Percentiles rank a stretch among this genome's conserved stretches.
phyloP scores from a whole-genome alignment of 1,284 basidiomycete species.

The Abortiporus biennis region DNA sequence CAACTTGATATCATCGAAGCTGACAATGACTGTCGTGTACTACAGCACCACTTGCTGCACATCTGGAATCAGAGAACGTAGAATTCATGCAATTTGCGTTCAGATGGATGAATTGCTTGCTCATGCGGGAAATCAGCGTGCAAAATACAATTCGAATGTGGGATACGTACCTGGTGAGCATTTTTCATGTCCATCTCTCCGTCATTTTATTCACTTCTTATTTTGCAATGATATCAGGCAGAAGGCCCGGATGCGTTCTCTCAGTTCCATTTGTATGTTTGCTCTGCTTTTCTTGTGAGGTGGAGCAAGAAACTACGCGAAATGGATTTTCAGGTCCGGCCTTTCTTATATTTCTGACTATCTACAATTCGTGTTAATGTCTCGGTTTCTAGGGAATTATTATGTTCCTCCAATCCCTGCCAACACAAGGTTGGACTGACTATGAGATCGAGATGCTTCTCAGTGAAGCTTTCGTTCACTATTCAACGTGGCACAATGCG shows the following conservation, averaged over 20 bases:
- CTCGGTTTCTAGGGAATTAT: conserved; percentile 78
- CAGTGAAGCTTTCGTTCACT: conserved; percentile 93
- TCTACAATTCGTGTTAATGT: neutral
- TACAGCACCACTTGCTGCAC: conserved; percentile 72
- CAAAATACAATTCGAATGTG: conserved; percentile 96
- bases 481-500: conserved; percentile 90
- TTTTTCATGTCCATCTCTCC: conserved; percentile 10
- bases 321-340: conserved; percentile 92
- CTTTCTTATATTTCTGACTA: conserved; percentile 8
- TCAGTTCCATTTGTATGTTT: conserved; percentile 95
- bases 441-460: conserved; percentile 94
- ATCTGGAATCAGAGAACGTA: conserved; percentile 85
- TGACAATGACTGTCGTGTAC: neutral
- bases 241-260: conserved; percentile 95
- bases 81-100: conserved; percentile 99
- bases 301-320: conserved; percentile 87
- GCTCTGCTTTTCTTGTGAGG: conserved; percentile 88
- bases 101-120: conserved; percentile 96
- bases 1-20: neutral
- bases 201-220: neutral
- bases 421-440: conserved; percentile 93
- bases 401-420: conserved; percentile 96
- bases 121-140: conserved; percentile 95
- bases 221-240: conserved; percentile 44
- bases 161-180: conserved; percentile 90